Base-by-base conservation (phyloP, 1,284 basidiomycete species). In the Ustilago cynodontis region DNA sequence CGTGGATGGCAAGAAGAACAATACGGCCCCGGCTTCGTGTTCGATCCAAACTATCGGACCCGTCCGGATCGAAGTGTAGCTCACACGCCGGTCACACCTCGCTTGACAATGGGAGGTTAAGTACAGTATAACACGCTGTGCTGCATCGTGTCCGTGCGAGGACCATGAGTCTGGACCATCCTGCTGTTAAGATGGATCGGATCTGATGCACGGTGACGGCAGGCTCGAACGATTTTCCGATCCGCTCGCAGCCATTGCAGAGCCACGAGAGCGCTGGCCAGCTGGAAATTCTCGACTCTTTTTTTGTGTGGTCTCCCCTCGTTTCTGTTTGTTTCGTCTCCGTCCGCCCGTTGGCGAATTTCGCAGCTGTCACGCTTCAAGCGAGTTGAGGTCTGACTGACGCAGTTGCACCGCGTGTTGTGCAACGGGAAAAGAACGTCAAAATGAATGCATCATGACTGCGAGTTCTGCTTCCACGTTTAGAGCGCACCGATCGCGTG, bases 401-500 rank as follows among this genome's bases (percentile, higher is more conserved):
- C n/a, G n/a, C n/a, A n/a, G n/a, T n/a, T n/a, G n/a, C n/a, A n/a
- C n/a, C n/a, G n/a, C n/a, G n/a, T n/a, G n/a, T n/a, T n/a, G n/a
- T n/a, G n/a, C n/a, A n/a, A n/a, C n/a, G n/a, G n/a, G n/a, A n/a
- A n/a, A n/a, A n/a, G n/a, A 43, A 43, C n/a, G 24, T 28, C 47
- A 29, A 11, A 11, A 50, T 50, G 29, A 29, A 31, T 24, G n/a
- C 50, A 52, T 52, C 31, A 50, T 50, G 14, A 18, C 26, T 52
- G 50, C 50, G 18, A 52, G 50, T 33, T 52, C 50, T 28, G 29
- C 31, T 33, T 33, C 5, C 31, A 33, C n/a, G n/a, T n/a, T 5
- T 43, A 43, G n/a, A 50, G 24, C 14, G 28, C 47, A 26, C 47
- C 50, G n/a, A 29, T 52, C 50, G 29, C 29, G 50, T 52, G 47